Base-by-base conservation (phyloP, 2,329 filamentous ascomycete genomes). In the Lasiodiplodia theobromae region DNA sequence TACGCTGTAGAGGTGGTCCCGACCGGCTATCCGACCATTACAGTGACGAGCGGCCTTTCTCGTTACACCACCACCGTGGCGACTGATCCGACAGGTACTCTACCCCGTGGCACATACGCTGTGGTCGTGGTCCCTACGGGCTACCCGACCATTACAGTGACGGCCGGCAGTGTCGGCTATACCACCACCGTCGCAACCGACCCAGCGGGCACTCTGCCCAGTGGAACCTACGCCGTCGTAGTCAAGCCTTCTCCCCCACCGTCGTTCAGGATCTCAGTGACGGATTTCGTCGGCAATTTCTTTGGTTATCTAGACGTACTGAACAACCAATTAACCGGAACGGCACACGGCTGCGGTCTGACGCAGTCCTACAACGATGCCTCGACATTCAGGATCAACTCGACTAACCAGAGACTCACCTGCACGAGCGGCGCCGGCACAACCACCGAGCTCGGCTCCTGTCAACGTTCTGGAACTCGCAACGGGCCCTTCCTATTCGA, bases 401-500 rank as follows among this genome's bases (percentile, higher is more conserved):
- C 58, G 10, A 7, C 8, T 10, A 34, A 18, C 5, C 14, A 25
- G 8, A 31, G 25, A 7, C 40, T 63, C 16, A 28, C 21, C 16
- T 63, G 58, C 25, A 10, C 2, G 18, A n/a, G 14, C 14, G 44
- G 57, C 6, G 57, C 12, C 3, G 57, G 40, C 10, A n/a, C 58
- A 0, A n/a, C 23, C 3, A 3, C 3, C 8, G 23, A 12, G 8
- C 58, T 63, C 21, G 18, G 34, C 40, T 63, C 58, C 11, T 63
- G 58, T 25, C 58, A 63, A 16, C 23, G 25, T 4, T n/a, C 25
- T 2, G 40, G 40, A 11, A 5, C 16, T 4, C 3, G 7, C 2
- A 14, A 63, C 18, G 14, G 25, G 23, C 58, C 40, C 16, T 63
- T 63, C 58, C 16, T 63, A 1, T 63, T 63, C 58, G 58, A 63